These are phyloP conservation scores for Mycena olivaceomarginata DNA, from an alignment of 768 basidiomycete genomes.

Conservation along the genomic window DNA sequence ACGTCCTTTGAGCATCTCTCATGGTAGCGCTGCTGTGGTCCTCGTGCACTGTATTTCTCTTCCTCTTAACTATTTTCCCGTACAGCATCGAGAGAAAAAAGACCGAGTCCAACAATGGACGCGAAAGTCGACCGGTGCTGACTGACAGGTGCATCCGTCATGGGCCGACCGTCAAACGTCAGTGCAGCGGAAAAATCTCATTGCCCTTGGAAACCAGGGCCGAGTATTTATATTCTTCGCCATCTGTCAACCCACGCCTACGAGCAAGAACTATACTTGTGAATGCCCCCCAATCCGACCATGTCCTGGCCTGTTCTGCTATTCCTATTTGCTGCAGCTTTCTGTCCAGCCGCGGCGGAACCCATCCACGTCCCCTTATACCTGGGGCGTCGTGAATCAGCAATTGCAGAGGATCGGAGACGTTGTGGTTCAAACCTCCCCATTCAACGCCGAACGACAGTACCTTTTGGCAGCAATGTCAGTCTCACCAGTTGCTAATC, in stretches of 20 bases:
- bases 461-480: conserved; percentile 10
- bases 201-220: background rate
- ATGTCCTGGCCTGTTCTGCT: conserved; percentile 4
- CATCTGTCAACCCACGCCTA: background rate
- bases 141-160: background rate
- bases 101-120: too few relatives aligned
- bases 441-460: background rate
- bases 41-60: too few relatives aligned
- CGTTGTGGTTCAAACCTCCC: conserved; percentile 18
- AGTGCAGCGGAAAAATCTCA: background rate
- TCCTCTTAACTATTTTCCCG: too few relatives aligned
- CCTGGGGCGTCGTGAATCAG: conserved; percentile 22
- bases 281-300: background rate
- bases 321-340: conserved; percentile 11
- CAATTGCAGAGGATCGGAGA: conserved; percentile 19
- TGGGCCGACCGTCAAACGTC: background rate
- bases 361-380: conserved; percentile 20
- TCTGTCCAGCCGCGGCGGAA: conserved; percentile 13
- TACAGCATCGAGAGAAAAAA: too few relatives aligned
- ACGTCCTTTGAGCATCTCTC: too few relatives aligned
- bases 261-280: background rate
- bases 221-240: conserved; percentile 16
- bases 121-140: background rate
- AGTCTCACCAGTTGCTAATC: background rate
- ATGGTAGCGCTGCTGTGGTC: too few relatives aligned